Evolutionary conservation across 2,329 filamentous ascomycete species (phyloP), one percentile per base, ranked within the genome.

Genomic region (Fusarium incarnatum): DNA sequence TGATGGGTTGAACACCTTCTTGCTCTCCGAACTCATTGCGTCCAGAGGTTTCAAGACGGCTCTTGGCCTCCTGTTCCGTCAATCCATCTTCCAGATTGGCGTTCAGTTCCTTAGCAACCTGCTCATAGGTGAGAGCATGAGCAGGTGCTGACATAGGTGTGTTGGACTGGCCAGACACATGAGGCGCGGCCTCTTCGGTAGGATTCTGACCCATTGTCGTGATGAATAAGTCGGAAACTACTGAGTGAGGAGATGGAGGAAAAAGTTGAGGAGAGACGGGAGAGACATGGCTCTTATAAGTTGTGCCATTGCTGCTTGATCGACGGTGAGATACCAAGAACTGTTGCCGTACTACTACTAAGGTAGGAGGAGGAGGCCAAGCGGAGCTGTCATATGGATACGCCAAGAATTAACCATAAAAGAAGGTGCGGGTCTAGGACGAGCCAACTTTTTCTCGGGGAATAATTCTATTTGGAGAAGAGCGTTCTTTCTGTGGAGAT

Each of bases 21-120:
- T 82, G 84, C 48, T 89, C 86, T 54, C 89, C 88, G 13, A 92
- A 84, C 62, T 91, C 86, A 70, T 92, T 92, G 18, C 81, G 79
- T 6, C 90, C 90, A 79, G 87, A 86, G 48, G 87, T 79, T 27
- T 86, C 83, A 3, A 90, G 80, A 23, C 89, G 85, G 12, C 76
- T 73, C 67, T 84, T 82, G 20, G 86, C 89, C 66, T 72, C 63
- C 0, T 53, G 28, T 3, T 40, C 28, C 13, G 71, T 68, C 13
- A 73, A 55, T 0, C 71, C 71, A 20, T 68, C 59, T 1, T 72
- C 61, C 0, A 73, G 12, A 23, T 69, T 56, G 1, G 67, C 60
- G 3, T 63, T 8, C 2, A 75, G 59, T 18, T 75, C 52, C 34
- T 74, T 55, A 11, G 45, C 67, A 22, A 74, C 71, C 23, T 71